A percentile compares a stretch with the other conserved stretches of the same genome.
phyloP scores from a whole-genome alignment of 2,329 filamentous ascomycete species.

The Clarireedia monteithiana region DNA sequence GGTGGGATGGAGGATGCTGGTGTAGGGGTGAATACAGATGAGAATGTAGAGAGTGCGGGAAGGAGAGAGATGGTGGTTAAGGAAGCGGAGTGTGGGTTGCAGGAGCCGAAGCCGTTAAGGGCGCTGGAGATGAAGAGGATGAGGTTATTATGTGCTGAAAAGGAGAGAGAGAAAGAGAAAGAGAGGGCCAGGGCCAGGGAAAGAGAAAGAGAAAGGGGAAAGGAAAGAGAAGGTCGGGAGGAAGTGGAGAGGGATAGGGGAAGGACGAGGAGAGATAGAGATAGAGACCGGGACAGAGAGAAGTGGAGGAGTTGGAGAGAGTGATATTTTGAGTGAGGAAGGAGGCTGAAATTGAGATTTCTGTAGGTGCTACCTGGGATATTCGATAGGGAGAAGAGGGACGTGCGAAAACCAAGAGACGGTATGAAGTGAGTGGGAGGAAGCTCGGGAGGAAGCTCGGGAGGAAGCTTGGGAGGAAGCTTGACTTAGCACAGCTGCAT shows the following conservation, averaged over 20 bases:
- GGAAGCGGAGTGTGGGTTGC: slow-evolving; percentile 24
- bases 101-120: slow-evolving; percentile 25
- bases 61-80: slow-evolving; percentile 13
- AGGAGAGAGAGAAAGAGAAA: slow-evolving; percentile 6
- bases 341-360: background rate
- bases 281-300: background rate
- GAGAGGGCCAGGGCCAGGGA: slow-evolving; percentile 11
- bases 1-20: background rate
- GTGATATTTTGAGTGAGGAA: too few species aligned
- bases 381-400: background rate
- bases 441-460: too few species aligned
- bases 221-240: background rate
- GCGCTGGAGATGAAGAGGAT: slow-evolving; percentile 26
- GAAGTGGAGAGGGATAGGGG: background rate
- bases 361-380: background rate
- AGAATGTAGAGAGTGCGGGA: background rate
- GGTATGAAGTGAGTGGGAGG: too few species aligned
- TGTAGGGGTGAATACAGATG: too few species aligned
- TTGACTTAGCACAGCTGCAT: too few species aligned
- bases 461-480: too few species aligned
- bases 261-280: background rate
- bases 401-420: too few species aligned
- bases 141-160: slow-evolving; percentile 24
- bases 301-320: too few species aligned
- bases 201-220: slow-evolving; percentile 10